Conservation (phyloP, 2,329 filamentous ascomycete species). For the Paracorniculantispora psalliotae region DNA sequence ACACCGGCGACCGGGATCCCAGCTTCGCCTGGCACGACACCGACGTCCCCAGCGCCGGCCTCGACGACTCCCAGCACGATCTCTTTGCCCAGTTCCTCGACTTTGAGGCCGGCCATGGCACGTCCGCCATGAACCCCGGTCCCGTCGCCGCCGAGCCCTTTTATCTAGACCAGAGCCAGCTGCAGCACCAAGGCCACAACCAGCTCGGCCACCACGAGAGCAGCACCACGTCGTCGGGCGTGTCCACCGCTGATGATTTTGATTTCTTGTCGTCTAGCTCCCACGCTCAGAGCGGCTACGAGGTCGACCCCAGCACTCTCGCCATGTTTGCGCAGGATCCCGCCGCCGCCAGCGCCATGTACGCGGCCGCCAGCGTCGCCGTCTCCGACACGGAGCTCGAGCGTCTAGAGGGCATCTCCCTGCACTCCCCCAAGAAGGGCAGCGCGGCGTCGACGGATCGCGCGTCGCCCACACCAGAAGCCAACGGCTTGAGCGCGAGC, state of each 20-base stretch:
- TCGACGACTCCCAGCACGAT: slow-evolving; percentile 27
- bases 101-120: slow-evolving; percentile 27
- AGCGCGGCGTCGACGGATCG: slow-evolving; percentile 5
- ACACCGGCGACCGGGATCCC: slow-evolving; percentile 31
- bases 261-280: slow-evolving; percentile 33
- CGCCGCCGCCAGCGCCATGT: neutral
- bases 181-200: neutral
- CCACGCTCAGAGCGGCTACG: slow-evolving; percentile 25
- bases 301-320: slow-evolving; percentile 27
- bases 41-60: slow-evolving; percentile 21
- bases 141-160: slow-evolving; percentile 23
- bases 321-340: slow-evolving; percentile 17
- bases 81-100: slow-evolving; percentile 35
- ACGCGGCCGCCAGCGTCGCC: neutral
- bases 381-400: slow-evolving; percentile 46
- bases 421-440: slow-evolving; percentile 33
- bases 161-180: slow-evolving; percentile 20
- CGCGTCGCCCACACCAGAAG: slow-evolving; percentile 28
- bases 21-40: slow-evolving; percentile 32
- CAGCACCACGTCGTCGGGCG: slow-evolving; percentile 30
- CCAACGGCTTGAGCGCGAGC: too few relatives aligned
- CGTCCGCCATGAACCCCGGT: slow-evolving; percentile 18
- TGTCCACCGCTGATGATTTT: slow-evolving; percentile 32
- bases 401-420: slow-evolving; percentile 42
- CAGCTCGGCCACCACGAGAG: slow-evolving; percentile 20